Percentiles rank a stretch among this genome's conserved stretches.
Evolutionary conservation across 2,329 filamentous ascomycete genomes (phyloP).

Genomic region (Stachybotrys chartarum): DNA sequence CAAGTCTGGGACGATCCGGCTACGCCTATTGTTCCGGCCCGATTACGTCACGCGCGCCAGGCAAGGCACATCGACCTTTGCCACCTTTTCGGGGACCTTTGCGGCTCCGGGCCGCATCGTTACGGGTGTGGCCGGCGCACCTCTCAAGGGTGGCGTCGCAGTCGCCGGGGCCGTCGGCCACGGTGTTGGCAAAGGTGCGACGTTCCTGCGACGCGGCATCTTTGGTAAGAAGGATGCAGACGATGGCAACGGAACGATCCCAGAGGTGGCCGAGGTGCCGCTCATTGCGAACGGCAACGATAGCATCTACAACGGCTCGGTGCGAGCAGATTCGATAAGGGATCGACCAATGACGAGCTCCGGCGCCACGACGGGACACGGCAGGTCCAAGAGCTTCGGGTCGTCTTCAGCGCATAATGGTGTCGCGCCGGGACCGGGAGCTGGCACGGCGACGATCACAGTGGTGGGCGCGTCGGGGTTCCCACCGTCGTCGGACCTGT

Average conservation of each 20-base stretch:
- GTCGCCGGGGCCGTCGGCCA: slow-evolving; percentile 67
- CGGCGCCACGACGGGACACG: slow-evolving; percentile 27
- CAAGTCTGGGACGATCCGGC: slow-evolving; percentile 74
- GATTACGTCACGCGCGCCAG: slow-evolving; percentile 81
- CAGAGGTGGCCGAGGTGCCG: slow-evolving; percentile 33
- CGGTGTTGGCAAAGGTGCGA: slow-evolving; percentile 81
- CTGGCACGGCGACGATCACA: slow-evolving; percentile 73
- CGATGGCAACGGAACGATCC: slow-evolving; percentile 41
- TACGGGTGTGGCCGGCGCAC: slow-evolving; percentile 70
- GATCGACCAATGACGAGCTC: slow-evolving; percentile 18
- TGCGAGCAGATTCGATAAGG: slow-evolving; percentile 10
- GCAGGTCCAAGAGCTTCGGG: slow-evolving; percentile 50
- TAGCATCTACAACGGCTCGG: slow-evolving; percentile 30
- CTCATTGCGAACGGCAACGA: slow-evolving; percentile 28
- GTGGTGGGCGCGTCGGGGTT: slow-evolving; percentile 74
- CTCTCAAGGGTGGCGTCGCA: slow-evolving; percentile 85
- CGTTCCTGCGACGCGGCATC: slow-evolving; percentile 82
- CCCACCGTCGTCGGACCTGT: slow-evolving; percentile 70
- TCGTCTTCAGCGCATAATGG: slow-evolving; percentile 60
- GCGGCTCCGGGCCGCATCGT: slow-evolving; percentile 82
- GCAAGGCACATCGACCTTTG: slow-evolving; percentile 89
- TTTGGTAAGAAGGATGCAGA: slow-evolving; percentile 63
- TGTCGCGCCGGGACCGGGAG: slow-evolving; percentile 51
- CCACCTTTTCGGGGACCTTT: slow-evolving; percentile 88
- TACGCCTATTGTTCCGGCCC: slow-evolving; percentile 87